Conservation (phyloP, 2,329 filamentous ascomycete species). For the Gremmenia infestans region DNA sequence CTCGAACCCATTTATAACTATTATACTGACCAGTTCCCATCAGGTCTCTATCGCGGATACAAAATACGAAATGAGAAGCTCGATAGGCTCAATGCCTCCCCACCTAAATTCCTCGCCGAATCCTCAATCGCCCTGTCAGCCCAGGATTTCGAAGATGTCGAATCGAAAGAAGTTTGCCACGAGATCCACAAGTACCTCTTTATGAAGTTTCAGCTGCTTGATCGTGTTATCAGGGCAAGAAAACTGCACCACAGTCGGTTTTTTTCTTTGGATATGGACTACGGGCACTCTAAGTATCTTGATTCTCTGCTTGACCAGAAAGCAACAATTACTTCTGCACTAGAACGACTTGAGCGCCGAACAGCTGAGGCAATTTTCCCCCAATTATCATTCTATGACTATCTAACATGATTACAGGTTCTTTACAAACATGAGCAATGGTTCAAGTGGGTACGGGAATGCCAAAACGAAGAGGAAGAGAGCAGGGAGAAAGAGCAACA, state of each 20-base stretch:
- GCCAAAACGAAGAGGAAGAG: conserved; percentile 41
- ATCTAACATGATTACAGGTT: background rate
- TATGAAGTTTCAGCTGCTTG: conserved; percentile 29
- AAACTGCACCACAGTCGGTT: conserved; percentile 40
- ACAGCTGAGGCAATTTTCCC: conserved; percentile 34
- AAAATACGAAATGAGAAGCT: conserved; percentile 42
- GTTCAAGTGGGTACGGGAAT: conserved; percentile 42
- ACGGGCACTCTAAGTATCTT: conserved; percentile 39
- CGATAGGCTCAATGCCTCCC: conserved; percentile 33
- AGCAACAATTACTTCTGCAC: conserved; percentile 22
- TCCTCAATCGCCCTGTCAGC: conserved; percentile 35
- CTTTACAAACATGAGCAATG: conserved; percentile 43
- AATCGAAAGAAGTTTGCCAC: conserved; percentile 34
- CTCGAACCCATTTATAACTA: no score
- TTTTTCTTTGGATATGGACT: conserved; percentile 38
- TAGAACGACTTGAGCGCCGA: conserved; percentile 40
- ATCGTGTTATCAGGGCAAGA: conserved; percentile 38
- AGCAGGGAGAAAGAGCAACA: conserved; percentile 43
- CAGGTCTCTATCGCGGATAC: conserved; percentile 43
- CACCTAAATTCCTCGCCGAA: conserved; percentile 35
- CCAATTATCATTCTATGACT: background rate
- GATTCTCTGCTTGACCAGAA: conserved; percentile 35
- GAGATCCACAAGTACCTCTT: conserved; percentile 39
- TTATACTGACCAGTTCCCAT: no score
- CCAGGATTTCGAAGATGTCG: conserved; percentile 36